These are phyloP conservation scores for Leucoagaricus sp. DNA, from an alignment of 1,284 basidiomycete genomes.

Conservation along the genomic window DNA sequence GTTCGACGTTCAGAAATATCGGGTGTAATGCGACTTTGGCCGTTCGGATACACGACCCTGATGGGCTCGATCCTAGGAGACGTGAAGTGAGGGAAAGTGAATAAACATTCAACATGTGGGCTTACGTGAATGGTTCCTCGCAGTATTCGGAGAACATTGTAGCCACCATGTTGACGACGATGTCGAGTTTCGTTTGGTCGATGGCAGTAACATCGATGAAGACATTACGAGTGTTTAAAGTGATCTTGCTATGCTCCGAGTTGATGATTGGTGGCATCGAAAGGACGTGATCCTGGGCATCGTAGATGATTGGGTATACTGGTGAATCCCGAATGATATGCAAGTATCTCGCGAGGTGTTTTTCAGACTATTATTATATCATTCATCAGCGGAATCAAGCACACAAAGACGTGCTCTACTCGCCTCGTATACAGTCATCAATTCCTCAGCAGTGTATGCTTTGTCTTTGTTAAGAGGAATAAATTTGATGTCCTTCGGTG, in stretches of 20 bases:
- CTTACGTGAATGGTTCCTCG: constrained; percentile 84
- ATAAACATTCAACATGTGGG: constrained; percentile 34
- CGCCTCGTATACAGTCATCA: constrained; percentile 92
- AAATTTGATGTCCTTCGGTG: constrained; percentile 91
- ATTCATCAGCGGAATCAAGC: neutral
- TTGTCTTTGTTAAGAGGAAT: constrained; percentile 80
- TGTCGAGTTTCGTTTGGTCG: constrained; percentile 96
- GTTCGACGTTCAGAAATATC: constrained; percentile 76
- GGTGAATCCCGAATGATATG: constrained; percentile 94
- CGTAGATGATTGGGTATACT: constrained; percentile 98
- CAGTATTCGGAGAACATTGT: constrained; percentile 99
- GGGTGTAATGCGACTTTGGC: constrained; percentile 77
- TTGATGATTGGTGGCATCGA: constrained; percentile 99
- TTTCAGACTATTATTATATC: constrained; percentile 69
- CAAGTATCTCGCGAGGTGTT: constrained; percentile 88
- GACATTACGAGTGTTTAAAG: constrained; percentile 90
- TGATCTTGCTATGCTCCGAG: constrained; percentile 97
- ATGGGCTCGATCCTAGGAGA: constrained; percentile 86
- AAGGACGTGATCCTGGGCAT: constrained; percentile 82
- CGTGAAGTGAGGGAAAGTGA: neutral
- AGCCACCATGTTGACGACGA: constrained; percentile 92
- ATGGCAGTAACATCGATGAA: constrained; percentile 98
- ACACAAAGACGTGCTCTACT: constrained; percentile 20
- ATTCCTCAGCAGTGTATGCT: constrained; percentile 77
- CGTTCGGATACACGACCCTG: constrained; percentile 79